Base-by-base conservation (phyloP, 1,139 yeast genomes). In the Hansenula sp. region DNA sequence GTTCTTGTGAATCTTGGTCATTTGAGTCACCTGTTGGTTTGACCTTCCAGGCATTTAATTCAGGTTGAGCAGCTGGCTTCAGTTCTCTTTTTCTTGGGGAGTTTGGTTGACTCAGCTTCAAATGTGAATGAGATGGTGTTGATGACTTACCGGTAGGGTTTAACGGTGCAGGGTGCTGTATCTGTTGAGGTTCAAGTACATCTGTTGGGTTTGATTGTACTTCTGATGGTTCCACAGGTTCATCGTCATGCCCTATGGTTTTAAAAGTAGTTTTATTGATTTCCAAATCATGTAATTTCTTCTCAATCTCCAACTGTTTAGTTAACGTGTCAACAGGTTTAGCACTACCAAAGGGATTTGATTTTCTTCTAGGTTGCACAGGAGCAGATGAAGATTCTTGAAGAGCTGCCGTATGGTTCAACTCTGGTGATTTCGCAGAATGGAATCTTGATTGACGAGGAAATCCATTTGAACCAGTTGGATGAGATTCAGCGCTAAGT, bases 211-310 rank as follows among this genome's bases (percentile, higher is more conserved):
- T 28, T 21, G 15, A 4, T 16, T 6, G 39, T 5, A 5, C 29
- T 5, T 25, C n/a, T 15, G 25, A 21, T 21, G n/a, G n/a, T n/a
- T n/a, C 9, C 25, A 21, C 9, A 6, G 5, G 25, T 21, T 38
- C 38, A 9, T 33, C 42, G 3, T 38, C 24, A 28, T 44, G 44
- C 0, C 76, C 79, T 33, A 75, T 51, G 2, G 81, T 78, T 55
- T 73, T 74, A 41, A 77, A 71, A 0, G 87, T 82, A 0, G 85
- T 81, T 35, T 76, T 73, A 54, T 82, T 82, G 16, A 74, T 65
- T 27, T 67, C 68, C 37, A 81, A 63, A 41, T 70, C 67, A 8
- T 72, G 66, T 47, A 83, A 62, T 53, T 74, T 63, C 43, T 70
- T 67, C 42, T 77, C 81, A 16, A 77, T 59, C 45, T 75, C 78